Conservation (phyloP, 2,329 filamentous ascomycete genomes). For the Chlorencoelia australis region DNA sequence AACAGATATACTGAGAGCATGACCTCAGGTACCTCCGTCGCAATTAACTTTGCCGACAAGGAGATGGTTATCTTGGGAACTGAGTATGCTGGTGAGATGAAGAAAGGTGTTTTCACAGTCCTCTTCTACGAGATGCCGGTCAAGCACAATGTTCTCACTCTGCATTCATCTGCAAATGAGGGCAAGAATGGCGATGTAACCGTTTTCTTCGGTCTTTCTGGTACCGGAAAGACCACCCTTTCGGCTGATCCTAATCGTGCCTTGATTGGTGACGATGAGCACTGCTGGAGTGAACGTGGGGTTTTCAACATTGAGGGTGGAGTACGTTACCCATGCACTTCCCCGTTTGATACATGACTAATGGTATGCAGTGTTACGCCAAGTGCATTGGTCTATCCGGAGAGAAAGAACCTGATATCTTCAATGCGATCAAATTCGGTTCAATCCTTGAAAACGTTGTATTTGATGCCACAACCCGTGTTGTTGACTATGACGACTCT, state of each 20-base stretch:
- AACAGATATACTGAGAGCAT: constrained; percentile 97
- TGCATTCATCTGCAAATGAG: constrained; percentile 98
- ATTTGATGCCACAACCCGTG: constrained; percentile 80
- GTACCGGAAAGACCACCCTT: constrained; percentile 96
- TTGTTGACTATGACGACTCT: constrained; percentile 90
- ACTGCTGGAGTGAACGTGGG: constrained; percentile 96
- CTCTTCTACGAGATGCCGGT: constrained; percentile 99
- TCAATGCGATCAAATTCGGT: constrained; percentile 88
- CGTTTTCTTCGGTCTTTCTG: constrained; percentile 97
- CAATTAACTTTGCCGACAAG: constrained; percentile 98
- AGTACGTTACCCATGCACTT: constrained; percentile 22
- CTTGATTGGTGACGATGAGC: constrained; percentile 96
- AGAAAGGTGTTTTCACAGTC: constrained; percentile 97
- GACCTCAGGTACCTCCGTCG: constrained; percentile 95
- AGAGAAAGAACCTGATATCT: constrained; percentile 99
- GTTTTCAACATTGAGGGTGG: constrained; percentile 99
- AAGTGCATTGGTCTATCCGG: constrained; percentile 96
- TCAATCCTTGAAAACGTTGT: constrained; percentile 98
- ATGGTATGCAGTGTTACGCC: constrained; percentile 63
- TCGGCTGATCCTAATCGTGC: constrained; percentile 95
- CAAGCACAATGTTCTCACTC: constrained; percentile 96
- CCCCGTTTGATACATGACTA: constrained; percentile 5
- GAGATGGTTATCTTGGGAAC: constrained; percentile 99
- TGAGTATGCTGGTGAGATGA: constrained; percentile 96
- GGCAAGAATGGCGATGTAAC: constrained; percentile 91